Base-by-base conservation (phyloP, 331 rosid species). In the Arachis monticola region DNA sequence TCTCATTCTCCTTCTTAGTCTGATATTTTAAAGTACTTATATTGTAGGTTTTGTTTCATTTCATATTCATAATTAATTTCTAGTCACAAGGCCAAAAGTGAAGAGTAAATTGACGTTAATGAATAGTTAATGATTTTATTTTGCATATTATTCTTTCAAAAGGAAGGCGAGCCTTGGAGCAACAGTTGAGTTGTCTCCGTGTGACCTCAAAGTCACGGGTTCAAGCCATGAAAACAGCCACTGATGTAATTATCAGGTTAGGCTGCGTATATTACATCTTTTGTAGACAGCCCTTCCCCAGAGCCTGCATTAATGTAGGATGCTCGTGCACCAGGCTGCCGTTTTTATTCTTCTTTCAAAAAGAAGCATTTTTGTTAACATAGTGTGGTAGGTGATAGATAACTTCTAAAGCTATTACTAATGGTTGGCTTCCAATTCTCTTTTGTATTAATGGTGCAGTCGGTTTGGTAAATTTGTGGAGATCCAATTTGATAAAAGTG, bases 401-500 rank as follows among this genome's bases (percentile, higher is more conserved):
- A 64, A 62, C 5, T 14, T 70, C 17, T 60, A 58, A 71, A 71
- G 30, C 45, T 44, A 41, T 53, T 69, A 44, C 71, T 31, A 48
- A 64, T 45, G 63, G 70, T 63, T 75, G 67, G 63, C 63, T 83
- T 84, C 72, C 81, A 56, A 73, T 47, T 80, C 60, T 64, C 45
- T 52, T 73, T 70, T 70, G 70, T 76, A 50, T 81, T 62, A 73
- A 80, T 78, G 82, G 75, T 84, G 89, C 91, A 95, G 99, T 70
- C 98, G 97, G 58, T 95, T 95, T 77, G 99, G 99, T 77, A 95
- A 95, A 80, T 95, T 95, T 78, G 98, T 95, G 72, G 99, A 92
- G 86, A 90, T 95, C 74, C 99, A 92, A 82, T 95, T 95, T 80
- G 96, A 95, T 77, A 90, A 92, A 84, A 92, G 90, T 67, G 99